phyloP scores from a whole-genome alignment of 352 stramenopile genomes.

The Globisporangium recalcitrans region DNA sequence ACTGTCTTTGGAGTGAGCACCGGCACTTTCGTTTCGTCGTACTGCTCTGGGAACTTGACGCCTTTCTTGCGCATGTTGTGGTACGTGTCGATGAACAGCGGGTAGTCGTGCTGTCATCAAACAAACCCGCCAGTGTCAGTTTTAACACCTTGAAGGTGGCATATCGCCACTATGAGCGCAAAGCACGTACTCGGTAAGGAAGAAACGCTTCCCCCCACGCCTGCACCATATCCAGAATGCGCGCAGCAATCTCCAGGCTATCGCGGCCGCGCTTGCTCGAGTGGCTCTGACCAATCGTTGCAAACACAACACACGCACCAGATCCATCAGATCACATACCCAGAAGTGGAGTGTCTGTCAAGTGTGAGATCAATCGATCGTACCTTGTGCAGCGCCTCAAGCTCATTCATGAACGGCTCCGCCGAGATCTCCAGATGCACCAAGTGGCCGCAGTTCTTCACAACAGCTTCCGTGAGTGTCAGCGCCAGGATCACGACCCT shows the following conservation, averaged over 20 bases:
- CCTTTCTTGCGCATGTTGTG: slow-evolving; percentile 80
- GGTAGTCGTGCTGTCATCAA: slow-evolving; percentile 52
- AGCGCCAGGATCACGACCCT: slow-evolving; percentile 62
- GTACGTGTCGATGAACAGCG: slow-evolving; percentile 80
- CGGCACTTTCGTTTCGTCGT: slow-evolving; percentile 62
- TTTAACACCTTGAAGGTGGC: background rate
- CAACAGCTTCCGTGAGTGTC: slow-evolving; percentile 61
- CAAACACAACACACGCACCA: background rate
- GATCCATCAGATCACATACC: background rate
- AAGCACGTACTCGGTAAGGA: slow-evolving; percentile 31
- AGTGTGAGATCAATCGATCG: background rate
- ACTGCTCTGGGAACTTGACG: slow-evolving; percentile 70
- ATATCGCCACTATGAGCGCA: background rate
- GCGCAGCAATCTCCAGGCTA: slow-evolving; percentile 67
- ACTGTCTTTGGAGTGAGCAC: slow-evolving; percentile 36
- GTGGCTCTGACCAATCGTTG: slow-evolving; percentile 28
- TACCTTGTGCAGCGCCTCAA: slow-evolving; percentile 72
- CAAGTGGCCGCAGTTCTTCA: slow-evolving; percentile 72
- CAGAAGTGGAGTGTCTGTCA: background rate
- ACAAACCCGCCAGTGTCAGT: background rate
- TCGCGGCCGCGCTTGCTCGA: slow-evolving; percentile 59
- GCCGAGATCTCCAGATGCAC: slow-evolving; percentile 66
- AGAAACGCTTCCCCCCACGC: slow-evolving; percentile 82
- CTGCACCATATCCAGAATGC: slow-evolving; percentile 72
- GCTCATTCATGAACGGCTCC: slow-evolving; percentile 66